Percentiles rank a stretch among this genome's conserved stretches.
Conservation (phyloP, 352 stramenopile genomes). For the Thraustochytrium striatum region DNA sequence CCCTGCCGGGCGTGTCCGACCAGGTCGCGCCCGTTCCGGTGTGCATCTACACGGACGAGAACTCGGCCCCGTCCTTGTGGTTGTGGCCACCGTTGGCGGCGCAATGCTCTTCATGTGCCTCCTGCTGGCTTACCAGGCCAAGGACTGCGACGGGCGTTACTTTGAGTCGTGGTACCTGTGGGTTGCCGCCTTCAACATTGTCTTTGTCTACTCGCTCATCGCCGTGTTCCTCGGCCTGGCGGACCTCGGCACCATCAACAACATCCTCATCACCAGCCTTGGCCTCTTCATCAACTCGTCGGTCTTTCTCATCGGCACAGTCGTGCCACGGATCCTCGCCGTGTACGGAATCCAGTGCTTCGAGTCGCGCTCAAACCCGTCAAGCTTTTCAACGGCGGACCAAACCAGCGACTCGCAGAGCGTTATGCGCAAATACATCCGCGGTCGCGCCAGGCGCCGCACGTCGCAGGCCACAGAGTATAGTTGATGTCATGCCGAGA, state of each 20-base stretch:
- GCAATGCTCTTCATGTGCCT: neutral
- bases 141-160: constrained; percentile 29
- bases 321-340: neutral
- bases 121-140: neutral
- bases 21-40: too few species aligned
- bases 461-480: too few species aligned
- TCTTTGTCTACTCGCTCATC: neutral
- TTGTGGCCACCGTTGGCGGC: too few species aligned
- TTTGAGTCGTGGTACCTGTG: constrained; percentile 34
- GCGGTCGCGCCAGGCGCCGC: too few species aligned
- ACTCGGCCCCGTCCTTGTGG: too few species aligned
- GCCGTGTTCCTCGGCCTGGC: constrained; percentile 14
- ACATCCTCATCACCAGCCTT: neutral
- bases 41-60: too few species aligned
- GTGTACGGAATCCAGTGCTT: neutral
- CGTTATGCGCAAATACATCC: constrained; percentile 42
- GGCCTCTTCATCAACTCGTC: constrained; percentile 14
- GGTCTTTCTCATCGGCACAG: too few species aligned
- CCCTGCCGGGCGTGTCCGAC: neutral
- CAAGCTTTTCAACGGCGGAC: neutral
- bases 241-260: neutral
- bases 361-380: neutral
- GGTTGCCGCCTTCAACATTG: neutral
- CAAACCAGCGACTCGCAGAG: constrained; percentile 29
- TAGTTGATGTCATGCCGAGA: too few species aligned